Evolutionary conservation across 2,329 filamentous ascomycete species (phyloP), one percentile per base, ranked within the genome.

Genomic region (Ceratocystis cubensis): DNA sequence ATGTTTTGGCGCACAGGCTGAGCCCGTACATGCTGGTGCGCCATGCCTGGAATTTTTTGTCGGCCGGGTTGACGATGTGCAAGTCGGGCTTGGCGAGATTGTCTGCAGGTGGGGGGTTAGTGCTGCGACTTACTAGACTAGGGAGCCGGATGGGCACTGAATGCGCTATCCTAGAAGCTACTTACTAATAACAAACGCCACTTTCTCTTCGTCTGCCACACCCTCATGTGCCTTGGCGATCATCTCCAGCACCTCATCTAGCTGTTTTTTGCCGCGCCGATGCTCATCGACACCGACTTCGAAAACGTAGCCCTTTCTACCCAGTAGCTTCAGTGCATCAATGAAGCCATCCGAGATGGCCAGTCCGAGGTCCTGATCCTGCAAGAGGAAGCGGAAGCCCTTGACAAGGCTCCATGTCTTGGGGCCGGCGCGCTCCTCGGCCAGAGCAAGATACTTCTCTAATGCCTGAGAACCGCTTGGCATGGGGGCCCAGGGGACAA

Each of bases 1-100:
- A 95, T n/a, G 87, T 85, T 63, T 79, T 81, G 62, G 79, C 77
- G 73, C 83, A 83, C 67, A 81, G 81, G 70, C 86, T 83, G 72
- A 95, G 84, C 7, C 81, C 79, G 71, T 83, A 83, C 72, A 96
- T 84, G 69, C 84, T 81, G 15, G 81, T 79, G 66, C 84, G 83
- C 89, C 90, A 96, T 66, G 82, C 82, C 66, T 81, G 75, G 74
- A 88, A 91, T 30, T 81, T 78, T 0, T 81, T 78, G 72, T 85
- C 80, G 45, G 75, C 78, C 61, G 78, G 80, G 74, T 82, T 86
- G 76, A 81, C 79, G 71, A 88, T 80, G 41, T 80, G 80, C 33
- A 95, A 78, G 74, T 93, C 85, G 1, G 91, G 91, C 76, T 96
- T 96, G 81, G 90, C 92, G 71, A 96, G 82, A 76, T 96, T 91